Conservation (phyloP, 1,139 yeast species). For the Blastobotrys proliferans region DNA sequence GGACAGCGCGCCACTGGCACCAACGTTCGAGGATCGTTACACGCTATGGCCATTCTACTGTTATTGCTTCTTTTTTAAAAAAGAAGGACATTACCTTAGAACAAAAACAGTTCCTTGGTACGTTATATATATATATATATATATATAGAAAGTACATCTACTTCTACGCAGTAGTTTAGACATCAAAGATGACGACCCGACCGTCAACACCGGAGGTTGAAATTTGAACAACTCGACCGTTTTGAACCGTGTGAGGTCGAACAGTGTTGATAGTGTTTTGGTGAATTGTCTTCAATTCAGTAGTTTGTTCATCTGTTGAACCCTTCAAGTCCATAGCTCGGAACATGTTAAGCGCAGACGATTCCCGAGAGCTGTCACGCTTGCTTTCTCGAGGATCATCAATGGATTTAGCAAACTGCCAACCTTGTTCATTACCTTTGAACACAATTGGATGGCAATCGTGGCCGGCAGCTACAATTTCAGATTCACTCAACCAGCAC, state of each 20-base stretch:
- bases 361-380: constrained; percentile 55
- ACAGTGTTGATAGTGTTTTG: constrained; percentile 83
- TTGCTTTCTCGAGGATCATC: constrained; percentile 55
- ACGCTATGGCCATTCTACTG: no score
- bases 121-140: neutral
- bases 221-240: constrained; percentile 48
- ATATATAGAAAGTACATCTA: no score
- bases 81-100: no score
- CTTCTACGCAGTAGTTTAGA: constrained; percentile 13
- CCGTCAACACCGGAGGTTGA: constrained; percentile 87
- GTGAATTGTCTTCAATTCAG: constrained; percentile 71
- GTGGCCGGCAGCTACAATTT: constrained; percentile 85
- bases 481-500: constrained; percentile 60
- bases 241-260: constrained; percentile 43
- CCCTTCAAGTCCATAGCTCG: constrained; percentile 95
- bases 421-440: constrained; percentile 62
- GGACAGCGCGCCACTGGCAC: no score
- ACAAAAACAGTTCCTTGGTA: no score
- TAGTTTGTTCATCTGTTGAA: constrained; percentile 49
- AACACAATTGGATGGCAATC: constrained; percentile 88
- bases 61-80: no score
- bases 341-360: constrained; percentile 90
- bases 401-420: constrained; percentile 62
- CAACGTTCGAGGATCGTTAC: no score
- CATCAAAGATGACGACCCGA: constrained; percentile 62